These are phyloP conservation scores for Coniosporium tulheliwenetii DNA, from an alignment of 2,329 filamentous ascomycete genomes.

Conservation along the genomic window DNA sequence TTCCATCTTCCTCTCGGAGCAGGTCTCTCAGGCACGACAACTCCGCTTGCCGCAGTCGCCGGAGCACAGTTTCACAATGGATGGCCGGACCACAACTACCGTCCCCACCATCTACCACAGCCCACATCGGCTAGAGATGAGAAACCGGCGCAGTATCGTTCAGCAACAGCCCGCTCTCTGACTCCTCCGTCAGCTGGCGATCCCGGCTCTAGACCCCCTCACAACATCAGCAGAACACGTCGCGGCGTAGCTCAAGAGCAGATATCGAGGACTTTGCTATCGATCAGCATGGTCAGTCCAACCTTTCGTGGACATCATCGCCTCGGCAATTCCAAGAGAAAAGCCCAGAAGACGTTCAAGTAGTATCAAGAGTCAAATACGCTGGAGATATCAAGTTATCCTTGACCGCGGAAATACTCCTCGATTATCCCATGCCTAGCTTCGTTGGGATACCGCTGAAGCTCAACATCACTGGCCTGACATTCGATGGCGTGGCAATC, in stretches of 20 bases:
- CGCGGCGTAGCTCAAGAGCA: neutral
- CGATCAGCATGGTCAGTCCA: neutral
- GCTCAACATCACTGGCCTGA: slow-evolving; percentile 84
- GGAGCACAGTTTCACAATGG: slow-evolving; percentile 47
- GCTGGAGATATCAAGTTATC: slow-evolving; percentile 75
- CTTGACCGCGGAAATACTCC: slow-evolving; percentile 82
- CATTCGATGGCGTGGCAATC: slow-evolving; percentile 89
- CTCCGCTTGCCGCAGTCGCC: slow-evolving; percentile 64
- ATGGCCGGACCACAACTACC: slow-evolving; percentile 22
- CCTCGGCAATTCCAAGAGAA: slow-evolving; percentile 43
- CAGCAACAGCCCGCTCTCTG: slow-evolving; percentile 27
- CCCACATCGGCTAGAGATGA: slow-evolving; percentile 3
- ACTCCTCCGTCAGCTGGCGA: slow-evolving; percentile 30
- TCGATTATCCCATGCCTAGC: slow-evolving; percentile 97
- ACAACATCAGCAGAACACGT: slow-evolving; percentile 16
- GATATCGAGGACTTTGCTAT: neutral
- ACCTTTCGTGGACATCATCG: neutral
- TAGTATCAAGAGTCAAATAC: slow-evolving; percentile 83
- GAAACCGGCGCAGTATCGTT: slow-evolving; percentile 4
- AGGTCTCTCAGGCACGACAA: slow-evolving; percentile 59
- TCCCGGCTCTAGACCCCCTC: slow-evolving; percentile 28
- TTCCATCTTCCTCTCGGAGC: slow-evolving; percentile 64
- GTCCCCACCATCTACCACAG: slow-evolving; percentile 11
- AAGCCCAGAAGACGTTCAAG: slow-evolving; percentile 74
- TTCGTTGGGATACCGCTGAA: slow-evolving; percentile 93